Base-by-base conservation (phyloP, 2,329 filamentous ascomycete species). In the Cordyceps cicadae region DNA sequence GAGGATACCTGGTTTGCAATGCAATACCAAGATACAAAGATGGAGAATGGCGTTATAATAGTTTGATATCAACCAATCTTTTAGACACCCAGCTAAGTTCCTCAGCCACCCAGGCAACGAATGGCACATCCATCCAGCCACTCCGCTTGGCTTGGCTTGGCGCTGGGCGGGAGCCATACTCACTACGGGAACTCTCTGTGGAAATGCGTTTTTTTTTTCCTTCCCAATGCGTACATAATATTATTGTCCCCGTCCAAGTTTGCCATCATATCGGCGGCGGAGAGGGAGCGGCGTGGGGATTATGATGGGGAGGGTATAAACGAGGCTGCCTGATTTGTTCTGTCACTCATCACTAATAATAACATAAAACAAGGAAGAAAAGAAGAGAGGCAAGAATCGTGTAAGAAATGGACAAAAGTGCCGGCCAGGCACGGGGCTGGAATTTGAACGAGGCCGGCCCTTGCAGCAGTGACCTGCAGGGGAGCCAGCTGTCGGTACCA, bases 151-250 rank as follows among this genome's bases (percentile, higher is more conserved):
- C 54, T 48, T 43, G 43, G 54, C 54, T 49, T 15, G 29, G 54
- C 54, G 54, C 19, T 26, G 17, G 29, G 29, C 29, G 1, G 29
- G 29, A 29, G 29, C 29, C 29, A 1, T 15, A 55, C 29, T 6
- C 24, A 55, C 39, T 29, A 55, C 52, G 12, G 52, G 24, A 29
- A 12, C 39, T 54, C 21, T 8, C 24, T 6, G 34, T 29, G 15
- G 5, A 46, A 46, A 46, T 11, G 39, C 14, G 29, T 4, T 8
- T 19, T 14, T 17, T 56, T n/a, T n/a, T n/a, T 3, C 54, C 54
- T 56, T 48, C 43, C 54, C 37, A 19, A 56, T 56, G 48, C n/a
- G 48, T 56, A 56, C 54, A 49, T 49, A 49, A n/a, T n/a, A n/a
- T n/a, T n/a, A n/a, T n/a, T n/a, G n/a, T n/a, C n/a, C n/a, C n/a